Evolutionary conservation across 2,329 filamentous ascomycete genomes (phyloP), one percentile per base, ranked within the genome.

Genomic region (Beauveria brongniartii): DNA sequence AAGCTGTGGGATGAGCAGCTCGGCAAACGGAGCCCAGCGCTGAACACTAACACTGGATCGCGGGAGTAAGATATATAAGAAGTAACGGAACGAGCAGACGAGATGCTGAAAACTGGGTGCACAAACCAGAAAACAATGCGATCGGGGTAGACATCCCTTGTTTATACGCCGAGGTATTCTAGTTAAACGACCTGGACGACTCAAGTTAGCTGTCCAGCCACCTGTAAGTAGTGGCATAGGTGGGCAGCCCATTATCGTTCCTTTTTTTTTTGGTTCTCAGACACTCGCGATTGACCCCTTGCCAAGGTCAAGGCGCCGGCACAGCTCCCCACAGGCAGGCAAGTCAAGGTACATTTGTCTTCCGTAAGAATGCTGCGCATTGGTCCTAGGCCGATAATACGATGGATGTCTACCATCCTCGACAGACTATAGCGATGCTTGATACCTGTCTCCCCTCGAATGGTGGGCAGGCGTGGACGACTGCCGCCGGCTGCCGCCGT

Each of bases 231-330:
- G 34, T 47, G 44, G 22, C 30, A 50, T 43, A 20, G 28, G 59
- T 40, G 46, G 54, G 52, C 46, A 44, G 6, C 37, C 41, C 60
- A 57, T 41, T 28, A 53, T 61, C 54, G 48, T 62, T 62, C 47
- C 56, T 62, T 62, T 59, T 59, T 59, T 59, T 40, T 34, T 34
- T 26, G 37, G 37, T 62, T 62, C 55, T 62, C 51, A 62, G 61
- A 62, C 61, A 62, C 48, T 52, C 14, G 24, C 44, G 54, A 58
- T 53, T 48, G 54, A 43, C 52, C 61, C 61, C 61, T 59, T 62
- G 55, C 54, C 59, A 60, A 60, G 61, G 61, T 62, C 61, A 62
- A 60, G 61, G 61, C 61, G 60, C 48, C 20, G 41, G 53, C 50
- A 14, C 16, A 43, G 28, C 46, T 51, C 51, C 20, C 37, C 41